Conservation (phyloP, 768 basidiomycete species). For the Fomitopsis serialis region DNA sequence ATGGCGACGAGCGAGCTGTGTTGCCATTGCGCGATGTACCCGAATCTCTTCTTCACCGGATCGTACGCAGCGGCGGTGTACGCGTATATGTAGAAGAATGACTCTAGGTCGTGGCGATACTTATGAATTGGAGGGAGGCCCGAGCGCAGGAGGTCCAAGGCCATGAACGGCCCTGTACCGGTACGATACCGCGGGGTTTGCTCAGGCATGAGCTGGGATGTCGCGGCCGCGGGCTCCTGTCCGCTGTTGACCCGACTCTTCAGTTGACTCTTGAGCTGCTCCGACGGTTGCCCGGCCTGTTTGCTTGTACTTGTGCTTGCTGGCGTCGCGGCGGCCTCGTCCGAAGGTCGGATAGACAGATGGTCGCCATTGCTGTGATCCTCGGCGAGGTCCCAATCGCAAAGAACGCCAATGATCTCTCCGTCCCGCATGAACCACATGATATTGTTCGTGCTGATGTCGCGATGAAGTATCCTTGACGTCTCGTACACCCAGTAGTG, state of each 20-base stretch:
- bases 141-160: slow-evolving; percentile 2
- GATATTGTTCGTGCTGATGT: slow-evolving; percentile 2
- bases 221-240: no score
- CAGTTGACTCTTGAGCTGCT: no score
- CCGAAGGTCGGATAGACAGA: no score
- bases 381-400: slow-evolving; percentile 3
- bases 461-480: slow-evolving; percentile 2
- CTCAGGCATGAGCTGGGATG: no score
- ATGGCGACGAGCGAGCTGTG: no score
- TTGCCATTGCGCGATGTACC: background rate
- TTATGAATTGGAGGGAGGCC: background rate
- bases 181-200: slow-evolving; percentile 1
- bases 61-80: background rate
- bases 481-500: slow-evolving; percentile 1
- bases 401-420: background rate
- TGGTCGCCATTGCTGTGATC: no score
- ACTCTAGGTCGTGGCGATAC: slow-evolving; percentile 4
- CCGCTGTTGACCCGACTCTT: no score
- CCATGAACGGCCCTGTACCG: slow-evolving; percentile 9
- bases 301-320: no score
- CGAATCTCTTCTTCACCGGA: background rate
- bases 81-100: slow-evolving; percentile 4
- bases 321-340: no score
- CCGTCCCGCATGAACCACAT: background rate
- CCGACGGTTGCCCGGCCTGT: no score